Conservation (phyloP, 441 rosid genomes). For the Erodium moschatum region DNA sequence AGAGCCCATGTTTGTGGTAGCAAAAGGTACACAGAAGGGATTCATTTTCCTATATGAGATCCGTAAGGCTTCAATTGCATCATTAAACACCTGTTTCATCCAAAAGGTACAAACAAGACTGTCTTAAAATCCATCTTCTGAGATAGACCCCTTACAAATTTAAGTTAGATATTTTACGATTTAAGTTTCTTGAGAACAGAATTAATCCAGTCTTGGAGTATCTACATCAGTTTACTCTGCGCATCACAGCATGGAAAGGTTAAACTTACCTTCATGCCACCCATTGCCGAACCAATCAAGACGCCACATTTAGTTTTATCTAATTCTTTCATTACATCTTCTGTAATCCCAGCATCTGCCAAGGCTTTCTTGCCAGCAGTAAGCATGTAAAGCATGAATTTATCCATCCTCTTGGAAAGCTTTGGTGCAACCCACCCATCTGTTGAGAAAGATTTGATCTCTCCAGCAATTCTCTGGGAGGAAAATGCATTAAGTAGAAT, state of each 20-base stretch:
- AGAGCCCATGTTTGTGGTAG: constrained; percentile 95
- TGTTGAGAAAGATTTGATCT: constrained; percentile 76
- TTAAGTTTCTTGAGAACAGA: constrained; percentile 3
- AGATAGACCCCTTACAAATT: not conserved
- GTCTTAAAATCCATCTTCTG: too few relatives aligned
- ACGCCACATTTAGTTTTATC: constrained; percentile 72
- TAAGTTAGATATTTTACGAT: not conserved
- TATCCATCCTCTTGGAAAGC: constrained; percentile 90
- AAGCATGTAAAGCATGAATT: constrained; percentile 92
- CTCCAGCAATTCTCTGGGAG: constrained; percentile 87
- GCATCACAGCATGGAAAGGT: not conserved
- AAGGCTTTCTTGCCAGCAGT: constrained; percentile 96
- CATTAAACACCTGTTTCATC: constrained; percentile 61
- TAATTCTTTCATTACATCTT: constrained; percentile 63
- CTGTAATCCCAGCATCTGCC: constrained; percentile 80
- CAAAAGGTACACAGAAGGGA: constrained; percentile 90
- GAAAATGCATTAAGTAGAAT: constrained; percentile 15
- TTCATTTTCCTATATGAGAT: constrained; percentile 84
- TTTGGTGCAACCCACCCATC: constrained; percentile 94
- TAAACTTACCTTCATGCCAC: constrained; percentile 66
- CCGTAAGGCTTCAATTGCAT: constrained; percentile 84
- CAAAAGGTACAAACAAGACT: constrained; percentile 12
- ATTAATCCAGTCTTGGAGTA: not conserved
- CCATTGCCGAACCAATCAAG: constrained; percentile 74
- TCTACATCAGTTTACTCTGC: not conserved